These are phyloP conservation scores for Paramecium biaurelia DNA, from an alignment of 73 alveolate genomes.

Conservation along the genomic window DNA sequence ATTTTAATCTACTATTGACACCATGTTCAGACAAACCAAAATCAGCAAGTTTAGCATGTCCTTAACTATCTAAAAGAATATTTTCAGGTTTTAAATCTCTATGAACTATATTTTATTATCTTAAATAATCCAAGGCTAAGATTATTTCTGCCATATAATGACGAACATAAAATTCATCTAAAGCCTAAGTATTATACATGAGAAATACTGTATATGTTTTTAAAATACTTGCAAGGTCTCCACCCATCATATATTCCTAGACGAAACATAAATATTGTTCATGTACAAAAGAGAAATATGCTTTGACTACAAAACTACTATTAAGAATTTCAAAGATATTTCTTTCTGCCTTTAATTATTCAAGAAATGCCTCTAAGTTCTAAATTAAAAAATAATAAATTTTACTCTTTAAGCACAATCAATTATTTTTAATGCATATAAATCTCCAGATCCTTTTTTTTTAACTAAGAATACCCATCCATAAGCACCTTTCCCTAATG, in stretches of 20 bases:
- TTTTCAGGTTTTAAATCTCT: conserved; percentile 70
- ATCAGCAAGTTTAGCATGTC: conserved; percentile 66
- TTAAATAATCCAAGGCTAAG: conserved; percentile 33
- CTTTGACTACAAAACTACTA: conserved; percentile 60
- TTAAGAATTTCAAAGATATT: conserved; percentile 44
- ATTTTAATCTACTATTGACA: conserved; percentile 34
- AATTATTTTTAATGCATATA: conserved; percentile 61
- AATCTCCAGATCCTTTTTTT: conserved; percentile 61
- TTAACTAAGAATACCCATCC: conserved; percentile 58
- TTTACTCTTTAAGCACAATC: conserved; percentile 55
- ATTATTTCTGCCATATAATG: conserved; percentile 67
- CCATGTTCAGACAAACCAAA: conserved; percentile 62
- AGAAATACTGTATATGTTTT: conserved; percentile 48
- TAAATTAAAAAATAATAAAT: background rate
- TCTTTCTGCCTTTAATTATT: conserved; percentile 53
- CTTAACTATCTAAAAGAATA: conserved; percentile 53
- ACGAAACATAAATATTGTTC: conserved; percentile 62
- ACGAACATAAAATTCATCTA: conserved; percentile 62
- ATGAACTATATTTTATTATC: conserved; percentile 51
- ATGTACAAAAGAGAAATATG: conserved; percentile 59
- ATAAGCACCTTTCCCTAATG: conserved; percentile 63
- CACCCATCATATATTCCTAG: conserved; percentile 66
- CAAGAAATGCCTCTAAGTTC: background rate
- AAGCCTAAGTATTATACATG: background rate
- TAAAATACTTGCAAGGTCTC: conserved; percentile 51